Base-by-base conservation (phyloP, 1,139 yeast species). In the Geotrichum macrosporum region DNA sequence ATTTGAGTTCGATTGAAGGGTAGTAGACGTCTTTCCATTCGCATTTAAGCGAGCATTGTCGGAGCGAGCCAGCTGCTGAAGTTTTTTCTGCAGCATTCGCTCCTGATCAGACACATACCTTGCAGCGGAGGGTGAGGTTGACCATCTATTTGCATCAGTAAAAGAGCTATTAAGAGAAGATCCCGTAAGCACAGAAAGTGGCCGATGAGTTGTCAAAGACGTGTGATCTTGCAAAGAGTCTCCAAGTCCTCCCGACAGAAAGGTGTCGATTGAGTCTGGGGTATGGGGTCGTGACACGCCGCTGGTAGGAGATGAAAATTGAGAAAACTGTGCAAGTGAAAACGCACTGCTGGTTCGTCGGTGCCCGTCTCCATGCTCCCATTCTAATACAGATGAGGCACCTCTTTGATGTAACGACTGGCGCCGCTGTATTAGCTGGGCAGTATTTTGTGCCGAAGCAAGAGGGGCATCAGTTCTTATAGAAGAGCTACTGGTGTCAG, bases 21-120 rank as follows among this genome's bases (percentile, higher is more conserved):
- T 27, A 13, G 26, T 12, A 12, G 16, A 19, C 26, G 13, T 41
- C 35, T 24, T 34, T 35, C 34, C 37, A 10, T 8, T 6, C 19
- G 42, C 51, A 18, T 35, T 41, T 9, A 60, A 51, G 13, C 57
- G 51, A 8, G 65, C 67, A 50, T 65, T 65, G 27, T 63, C 65
- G 2, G 60, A 46, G 10, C 68, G 58, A 4, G 69, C 69, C 22
- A 64, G 53, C 46, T 53, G 56, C 41, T 57, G 60, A 5, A 65
- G 55, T 45, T 57, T 58, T 30, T 55, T 61, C 49, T 63, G 68
- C n/a, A 64, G 48, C 16, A 48, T 40, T 18, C 53, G 53, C 31
- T 63, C 67, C 47, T 63, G 51, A 15, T 48, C 51, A 2, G 51
- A 38, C 16, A 41, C 20, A 13, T 32, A 31, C 29, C 38, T 30